Evolutionary conservation across 2,329 filamentous ascomycete species (phyloP), one percentile per base, ranked within the genome.

Genomic region (Penicillium sp.): DNA sequence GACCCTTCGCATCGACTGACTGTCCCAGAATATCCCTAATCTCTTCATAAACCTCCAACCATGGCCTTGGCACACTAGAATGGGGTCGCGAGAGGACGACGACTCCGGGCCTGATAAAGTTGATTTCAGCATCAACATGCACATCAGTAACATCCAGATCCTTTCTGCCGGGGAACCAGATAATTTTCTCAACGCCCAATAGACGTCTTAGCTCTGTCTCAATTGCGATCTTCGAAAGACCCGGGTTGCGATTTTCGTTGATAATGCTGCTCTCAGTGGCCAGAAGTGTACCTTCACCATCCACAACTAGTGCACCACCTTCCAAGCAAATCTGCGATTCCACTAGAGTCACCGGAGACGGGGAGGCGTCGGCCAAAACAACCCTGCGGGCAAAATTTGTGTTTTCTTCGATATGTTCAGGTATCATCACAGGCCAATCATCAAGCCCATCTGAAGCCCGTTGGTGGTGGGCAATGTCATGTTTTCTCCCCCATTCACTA

Each of bases 211-310:
- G 52, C 22, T 68, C 63, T 9, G 48, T 30, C 35, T 71, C 67
- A n/a, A 67, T 64, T 2, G 58, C 50, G 2, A 26, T 35, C 6
- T 61, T 60, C 0, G 59, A 58, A 2, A 67, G 31, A 10, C 60
- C 64, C 0, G 60, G 63, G 35, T 71, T 71, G 4, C 69, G 62
- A 33, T 69, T 65, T 26, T 65, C 59, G 37, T 67, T 67, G 45
- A 71, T 30, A 19, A 71, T 67, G 26, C 60, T 65, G 54, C 67
- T 71, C 38, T 69, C 67, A 4, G 63, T 64, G 16, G 56, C 66
- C 2, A 71, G 47, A 9, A 71, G 62, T 4, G 65, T 69, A 10
- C 69, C 69, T 25, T 70, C 61, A 1, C 69, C 69, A 52, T 71
- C 69, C 11, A 63, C 58, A 38, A 65, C 68, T 7, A 71, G 45